Percentiles rank a stretch among this genome's conserved stretches.
Conservation (phyloP, 176 grass and related monocot species). For the Hordeum vulgare region DNA sequence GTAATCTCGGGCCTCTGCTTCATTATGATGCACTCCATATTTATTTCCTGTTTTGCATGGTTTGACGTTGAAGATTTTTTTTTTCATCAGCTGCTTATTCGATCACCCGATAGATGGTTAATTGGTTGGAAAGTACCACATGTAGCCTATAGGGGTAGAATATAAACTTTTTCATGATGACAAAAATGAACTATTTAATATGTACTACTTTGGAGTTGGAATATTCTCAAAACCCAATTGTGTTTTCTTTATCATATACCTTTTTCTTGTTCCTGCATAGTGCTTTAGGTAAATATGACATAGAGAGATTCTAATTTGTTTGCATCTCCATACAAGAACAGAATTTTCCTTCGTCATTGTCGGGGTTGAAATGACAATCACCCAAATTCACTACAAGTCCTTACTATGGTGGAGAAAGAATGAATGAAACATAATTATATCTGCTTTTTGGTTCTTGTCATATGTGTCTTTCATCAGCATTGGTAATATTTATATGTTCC, state of each 20-base stretch:
- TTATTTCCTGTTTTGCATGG: not conserved
- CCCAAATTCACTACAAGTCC: not conserved
- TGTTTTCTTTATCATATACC: not conserved
- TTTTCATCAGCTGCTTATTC: too few species aligned
- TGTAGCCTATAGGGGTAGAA: not conserved
- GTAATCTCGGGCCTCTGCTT: too few species aligned
- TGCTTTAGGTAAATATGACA: not conserved
- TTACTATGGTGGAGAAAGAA: not conserved
- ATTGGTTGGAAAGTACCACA: not conserved
- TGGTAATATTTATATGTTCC: not conserved
- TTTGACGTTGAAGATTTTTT: not conserved
- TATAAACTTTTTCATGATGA: not conserved
- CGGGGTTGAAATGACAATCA: slow-evolving; percentile 29
- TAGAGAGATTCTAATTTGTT: slow-evolving; percentile 18
- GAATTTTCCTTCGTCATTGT: not conserved
- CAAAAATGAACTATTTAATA: not conserved
- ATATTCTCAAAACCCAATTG: not conserved
- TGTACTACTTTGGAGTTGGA: not conserved
- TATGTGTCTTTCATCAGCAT: not conserved
- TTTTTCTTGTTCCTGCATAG: not conserved
- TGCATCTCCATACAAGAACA: slow-evolving; percentile 21
- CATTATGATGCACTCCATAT: too few species aligned
- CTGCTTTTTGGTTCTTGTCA: not conserved
- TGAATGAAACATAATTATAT: not conserved
- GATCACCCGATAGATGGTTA: not conserved